These are phyloP conservation scores for Mycena crocata DNA, from an alignment of 768 basidiomycete genomes.

Conservation along the genomic window DNA sequence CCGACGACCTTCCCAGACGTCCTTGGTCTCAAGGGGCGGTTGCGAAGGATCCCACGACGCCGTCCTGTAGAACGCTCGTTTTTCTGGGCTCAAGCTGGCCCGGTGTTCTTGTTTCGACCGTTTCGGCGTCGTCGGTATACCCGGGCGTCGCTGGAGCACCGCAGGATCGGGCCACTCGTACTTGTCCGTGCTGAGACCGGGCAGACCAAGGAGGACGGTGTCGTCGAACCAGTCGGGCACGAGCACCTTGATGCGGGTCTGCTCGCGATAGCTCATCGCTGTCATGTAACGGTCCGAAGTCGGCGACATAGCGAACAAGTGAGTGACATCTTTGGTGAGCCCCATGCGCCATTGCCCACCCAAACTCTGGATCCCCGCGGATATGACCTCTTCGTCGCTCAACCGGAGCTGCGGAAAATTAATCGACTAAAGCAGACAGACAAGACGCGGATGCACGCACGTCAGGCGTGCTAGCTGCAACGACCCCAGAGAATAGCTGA, in stretches of 20 bases:
- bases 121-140: slow-evolving; percentile 36
- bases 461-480: too few species aligned
- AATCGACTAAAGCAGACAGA: slow-evolving; percentile 61
- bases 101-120: slow-evolving; percentile 43
- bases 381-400: too few species aligned
- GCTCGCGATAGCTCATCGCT: slow-evolving; percentile 67
- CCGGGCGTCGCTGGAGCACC: slow-evolving; percentile 49
- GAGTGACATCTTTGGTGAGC: slow-evolving; percentile 88
- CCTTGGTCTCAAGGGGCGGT: slow-evolving; percentile 33
- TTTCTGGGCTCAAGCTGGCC: slow-evolving; percentile 47
- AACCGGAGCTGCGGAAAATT: too few species aligned
- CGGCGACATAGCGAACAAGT: slow-evolving; percentile 75
- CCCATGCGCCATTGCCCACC: slow-evolving; percentile 86
- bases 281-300: slow-evolving; percentile 64
- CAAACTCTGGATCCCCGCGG: slow-evolving; percentile 76
- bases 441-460: too few species aligned
- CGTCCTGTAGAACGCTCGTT: slow-evolving; percentile 50
- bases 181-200: slow-evolving; percentile 60
- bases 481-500: too few species aligned
- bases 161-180: slow-evolving; percentile 84
- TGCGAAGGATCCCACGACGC: slow-evolving; percentile 31
- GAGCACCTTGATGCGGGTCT: slow-evolving; percentile 74
- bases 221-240: slow-evolving; percentile 96
- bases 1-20: slow-evolving; percentile 69
- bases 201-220: slow-evolving; percentile 65